These are phyloP conservation scores for Penicillium salamii DNA, from an alignment of 495 filamentous ascomycete genomes.

Conservation along the genomic window DNA sequence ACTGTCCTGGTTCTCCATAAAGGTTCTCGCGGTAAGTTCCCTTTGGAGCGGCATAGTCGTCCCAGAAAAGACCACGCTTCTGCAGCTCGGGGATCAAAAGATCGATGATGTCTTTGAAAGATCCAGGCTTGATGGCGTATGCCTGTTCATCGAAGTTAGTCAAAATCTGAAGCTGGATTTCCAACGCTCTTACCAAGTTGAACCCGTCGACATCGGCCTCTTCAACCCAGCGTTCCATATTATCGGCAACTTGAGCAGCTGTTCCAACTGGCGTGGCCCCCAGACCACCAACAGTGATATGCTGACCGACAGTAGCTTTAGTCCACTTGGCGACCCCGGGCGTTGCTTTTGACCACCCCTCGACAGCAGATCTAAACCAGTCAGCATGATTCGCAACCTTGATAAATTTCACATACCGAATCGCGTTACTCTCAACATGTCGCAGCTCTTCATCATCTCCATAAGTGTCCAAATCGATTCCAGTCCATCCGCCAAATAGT, in stretches of 20 bases:
- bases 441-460: slow-evolving; percentile 54
- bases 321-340: slow-evolving; percentile 59
- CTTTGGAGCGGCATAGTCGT: slow-evolving; percentile 43
- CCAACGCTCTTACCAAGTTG: slow-evolving; percentile 43
- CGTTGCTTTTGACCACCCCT: slow-evolving; percentile 45
- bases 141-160: slow-evolving; percentile 29
- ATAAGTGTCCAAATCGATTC: slow-evolving; percentile 52
- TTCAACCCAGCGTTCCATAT: slow-evolving; percentile 57
- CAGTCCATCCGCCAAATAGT: slow-evolving; percentile 58
- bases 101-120: slow-evolving; percentile 63
- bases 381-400: background rate
- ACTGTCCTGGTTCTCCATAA: slow-evolving; percentile 38
- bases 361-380: slow-evolving; percentile 38
- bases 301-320: slow-evolving; percentile 57
- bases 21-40: slow-evolving; percentile 52
- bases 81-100: slow-evolving; percentile 45
- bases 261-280: slow-evolving; percentile 56
- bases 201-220: slow-evolving; percentile 66
- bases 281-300: slow-evolving; percentile 59
- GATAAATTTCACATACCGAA: slow-evolving; percentile 37
- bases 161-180: background rate
- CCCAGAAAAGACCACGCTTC: slow-evolving; percentile 46
- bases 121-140: slow-evolving; percentile 59
- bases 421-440: slow-evolving; percentile 62
- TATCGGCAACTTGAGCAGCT: slow-evolving; percentile 55